Percentiles rank a stretch among this genome's conserved stretches.
These are phyloP conservation scores for Wallacemonas rigidus DNA, from an alignment of 208 protist genomes.

Conservation along the genomic window DNA sequence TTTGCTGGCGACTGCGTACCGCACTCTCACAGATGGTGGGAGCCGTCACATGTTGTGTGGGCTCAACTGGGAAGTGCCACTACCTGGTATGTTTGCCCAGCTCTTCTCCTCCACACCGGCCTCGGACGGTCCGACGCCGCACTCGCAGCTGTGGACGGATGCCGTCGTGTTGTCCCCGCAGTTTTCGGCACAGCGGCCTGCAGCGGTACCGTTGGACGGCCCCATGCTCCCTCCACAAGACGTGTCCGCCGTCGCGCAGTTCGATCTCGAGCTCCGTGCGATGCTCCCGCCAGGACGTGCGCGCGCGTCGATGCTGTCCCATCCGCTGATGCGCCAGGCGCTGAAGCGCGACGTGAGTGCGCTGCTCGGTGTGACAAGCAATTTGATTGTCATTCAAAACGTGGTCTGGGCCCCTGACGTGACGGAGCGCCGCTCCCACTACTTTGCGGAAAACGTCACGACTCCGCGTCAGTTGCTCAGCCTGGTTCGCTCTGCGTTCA, in stretches of 20 bases:
- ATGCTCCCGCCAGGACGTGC: not conserved
- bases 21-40: not conserved
- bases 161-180: not conserved
- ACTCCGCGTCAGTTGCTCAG: not conserved
- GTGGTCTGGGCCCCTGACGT: constrained; percentile 1
- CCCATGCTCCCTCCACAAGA: not conserved
- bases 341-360: constrained; percentile 21
- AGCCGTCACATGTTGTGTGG: not conserved
- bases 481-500: not conserved
- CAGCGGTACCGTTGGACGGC: not conserved
- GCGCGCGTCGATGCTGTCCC: constrained; percentile 17
- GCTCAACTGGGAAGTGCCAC: constrained; percentile 6
- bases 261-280: not conserved
- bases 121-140: no score
- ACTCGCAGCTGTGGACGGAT: constrained; percentile 1
- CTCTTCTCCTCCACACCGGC: not conserved
- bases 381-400: constrained; percentile 18
- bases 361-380: constrained; percentile 20
- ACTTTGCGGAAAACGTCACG: not conserved
- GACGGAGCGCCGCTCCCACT: not conserved
- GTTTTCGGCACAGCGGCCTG: not conserved
- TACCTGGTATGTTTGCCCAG: constrained; percentile 1
- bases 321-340: constrained; percentile 14
- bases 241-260: constrained; percentile 1
- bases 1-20: not conserved